A percentile compares a stretch with the other conserved stretches of the same genome.
Evolutionary conservation across 2,329 filamentous ascomycete genomes (phyloP).

Genomic region (Pseudopithomyces maydicus): DNA sequence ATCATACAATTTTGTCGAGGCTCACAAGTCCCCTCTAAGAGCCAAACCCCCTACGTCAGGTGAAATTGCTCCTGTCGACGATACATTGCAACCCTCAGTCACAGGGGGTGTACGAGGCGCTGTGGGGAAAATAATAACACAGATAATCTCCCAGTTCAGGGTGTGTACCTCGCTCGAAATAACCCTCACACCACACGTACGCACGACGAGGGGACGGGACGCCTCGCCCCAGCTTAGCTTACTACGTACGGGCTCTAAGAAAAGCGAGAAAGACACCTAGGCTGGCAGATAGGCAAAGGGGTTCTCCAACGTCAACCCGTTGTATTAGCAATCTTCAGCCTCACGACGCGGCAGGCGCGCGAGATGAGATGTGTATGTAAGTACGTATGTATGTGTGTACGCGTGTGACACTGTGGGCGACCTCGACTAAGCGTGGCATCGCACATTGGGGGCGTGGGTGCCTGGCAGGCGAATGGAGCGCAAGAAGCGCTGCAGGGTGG

Average conservation of each 20-base stretch:
- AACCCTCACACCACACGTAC: not conserved
- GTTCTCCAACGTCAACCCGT: not conserved
- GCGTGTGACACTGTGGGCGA: not conserved
- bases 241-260: not conserved
- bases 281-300: too few relatives aligned
- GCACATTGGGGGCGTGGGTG: not conserved
- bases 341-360: not conserved
- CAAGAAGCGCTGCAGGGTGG: not conserved
- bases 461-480: not conserved
- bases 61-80: not conserved
- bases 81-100: not conserved
- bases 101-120: not conserved
- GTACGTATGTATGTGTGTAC: not conserved
- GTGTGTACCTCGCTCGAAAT: conserved; percentile 6
- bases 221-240: conserved; percentile 5
- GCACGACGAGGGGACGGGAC: not conserved
- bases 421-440: not conserved
- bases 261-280: too few relatives aligned
- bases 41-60: not conserved
- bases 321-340: not conserved
- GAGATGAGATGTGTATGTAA: too few relatives aligned
- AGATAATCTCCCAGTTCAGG: not conserved
- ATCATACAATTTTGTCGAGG: not conserved
- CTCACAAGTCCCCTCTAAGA: not conserved
- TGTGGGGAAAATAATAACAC: not conserved